A percentile compares a stretch with the other conserved stretches of the same genome.
Evolutionary conservation across 1,139 yeast genomes (phyloP).

Genomic region (Magnusiomyces sp.): DNA sequence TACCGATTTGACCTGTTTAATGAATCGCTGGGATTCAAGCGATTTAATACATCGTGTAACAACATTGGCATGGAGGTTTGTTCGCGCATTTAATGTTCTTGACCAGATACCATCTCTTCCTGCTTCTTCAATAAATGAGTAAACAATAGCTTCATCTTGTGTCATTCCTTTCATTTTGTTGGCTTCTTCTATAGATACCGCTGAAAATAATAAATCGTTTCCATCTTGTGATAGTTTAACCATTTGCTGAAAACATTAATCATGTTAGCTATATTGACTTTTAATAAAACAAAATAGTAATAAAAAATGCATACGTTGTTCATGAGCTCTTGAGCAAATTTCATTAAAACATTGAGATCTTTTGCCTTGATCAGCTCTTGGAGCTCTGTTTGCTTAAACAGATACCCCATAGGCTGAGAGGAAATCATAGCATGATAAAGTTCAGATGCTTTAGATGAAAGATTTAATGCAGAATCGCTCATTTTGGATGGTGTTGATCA

Average conservation of each 20-base stretch:
- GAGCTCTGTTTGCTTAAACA: slow-evolving; percentile 55
- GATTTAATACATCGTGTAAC: slow-evolving; percentile 79
- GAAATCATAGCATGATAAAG: slow-evolving; percentile 54
- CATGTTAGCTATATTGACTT: neutral
- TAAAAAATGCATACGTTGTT: slow-evolving; percentile 16
- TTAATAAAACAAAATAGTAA: neutral
- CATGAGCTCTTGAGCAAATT: slow-evolving; percentile 24
- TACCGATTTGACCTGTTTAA: slow-evolving; percentile 85
- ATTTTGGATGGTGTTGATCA: neutral
- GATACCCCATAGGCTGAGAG: slow-evolving; percentile 32
- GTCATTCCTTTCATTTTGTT: slow-evolving; percentile 54
- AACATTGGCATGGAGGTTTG: slow-evolving; percentile 88
- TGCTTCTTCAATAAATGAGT: slow-evolving; percentile 82
- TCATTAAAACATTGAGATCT: slow-evolving; percentile 18
- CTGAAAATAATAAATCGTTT: slow-evolving; percentile 62
- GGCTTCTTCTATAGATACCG: slow-evolving; percentile 37
- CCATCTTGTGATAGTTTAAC: slow-evolving; percentile 61
- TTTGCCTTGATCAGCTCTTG: slow-evolving; percentile 27
- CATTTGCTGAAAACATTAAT: slow-evolving; percentile 36
- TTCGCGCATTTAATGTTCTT: slow-evolving; percentile 80
- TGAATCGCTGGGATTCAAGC: slow-evolving; percentile 73
- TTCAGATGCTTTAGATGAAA: slow-evolving; percentile 41
- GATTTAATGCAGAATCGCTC: neutral
- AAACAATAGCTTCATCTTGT: slow-evolving; percentile 85
- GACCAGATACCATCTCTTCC: slow-evolving; percentile 96